These are phyloP conservation scores for Paracoccidioides brasiliensis DNA, from an alignment of 2,329 filamentous ascomycete species.

Conservation along the genomic window DNA sequence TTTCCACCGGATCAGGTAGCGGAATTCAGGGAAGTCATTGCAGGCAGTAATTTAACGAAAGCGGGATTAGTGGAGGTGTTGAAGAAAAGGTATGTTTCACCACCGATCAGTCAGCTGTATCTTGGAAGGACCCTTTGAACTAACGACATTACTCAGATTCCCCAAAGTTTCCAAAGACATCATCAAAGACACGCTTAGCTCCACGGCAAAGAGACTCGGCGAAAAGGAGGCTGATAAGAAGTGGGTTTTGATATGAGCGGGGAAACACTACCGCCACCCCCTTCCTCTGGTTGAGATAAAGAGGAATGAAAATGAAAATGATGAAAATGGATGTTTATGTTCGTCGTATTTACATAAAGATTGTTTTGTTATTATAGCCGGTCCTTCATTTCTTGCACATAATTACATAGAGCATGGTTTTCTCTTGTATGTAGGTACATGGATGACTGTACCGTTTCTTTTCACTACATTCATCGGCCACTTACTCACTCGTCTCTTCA, in stretches of 20 bases:
- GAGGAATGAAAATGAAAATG: too few species aligned
- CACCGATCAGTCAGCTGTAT: not conserved
- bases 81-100: conserved; percentile 47
- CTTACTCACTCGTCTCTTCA: not conserved
- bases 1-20: conserved; percentile 48
- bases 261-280: not conserved
- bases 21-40: conserved; percentile 57
- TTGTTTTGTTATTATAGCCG: too few species aligned
- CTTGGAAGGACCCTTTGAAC: not conserved
- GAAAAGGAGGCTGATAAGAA: conserved; percentile 51
- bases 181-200: conserved; percentile 57
- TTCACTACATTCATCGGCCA: not conserved
- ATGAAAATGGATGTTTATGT: too few species aligned
- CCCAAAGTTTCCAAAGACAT: conserved; percentile 55
- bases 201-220: conserved; percentile 50
- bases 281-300: not conserved
- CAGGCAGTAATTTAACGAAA: conserved; percentile 60
- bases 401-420: too few species aligned
- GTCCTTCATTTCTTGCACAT: too few species aligned
- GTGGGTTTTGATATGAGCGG: conserved; percentile 41
- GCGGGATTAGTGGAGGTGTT: conserved; percentile 60
- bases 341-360: too few species aligned
- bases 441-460: not conserved
- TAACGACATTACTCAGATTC: conserved; percentile 37
- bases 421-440: too few species aligned